Percentiles rank a stretch among this genome's conserved stretches.
Evolutionary conservation across 345 rosid genomes (phyloP).

Genomic region (Physaria fendleri): DNA sequence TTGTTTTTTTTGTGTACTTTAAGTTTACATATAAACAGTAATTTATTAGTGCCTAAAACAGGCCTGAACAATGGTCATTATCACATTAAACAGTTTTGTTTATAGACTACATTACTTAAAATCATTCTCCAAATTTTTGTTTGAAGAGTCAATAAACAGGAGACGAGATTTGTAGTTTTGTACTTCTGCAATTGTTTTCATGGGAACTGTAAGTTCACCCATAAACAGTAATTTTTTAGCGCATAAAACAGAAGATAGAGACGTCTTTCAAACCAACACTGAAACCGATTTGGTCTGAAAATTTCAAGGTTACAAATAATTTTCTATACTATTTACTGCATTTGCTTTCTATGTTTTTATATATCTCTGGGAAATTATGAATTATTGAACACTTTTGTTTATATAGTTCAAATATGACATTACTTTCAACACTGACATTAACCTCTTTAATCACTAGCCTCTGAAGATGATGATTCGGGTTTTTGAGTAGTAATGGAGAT

Average conservation of each 20-base stretch:
- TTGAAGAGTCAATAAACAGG: conserved; percentile 11
- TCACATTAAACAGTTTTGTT: too few relatives aligned
- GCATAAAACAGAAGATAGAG: too few relatives aligned
- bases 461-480: conserved; percentile 8
- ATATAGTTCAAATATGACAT: not conserved
- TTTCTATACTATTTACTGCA: not conserved
- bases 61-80: too few relatives aligned
- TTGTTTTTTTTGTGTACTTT: conserved; percentile 13
- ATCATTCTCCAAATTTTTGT: too few relatives aligned
- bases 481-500: conserved; percentile 36
- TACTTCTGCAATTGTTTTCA: conserved; percentile 3
- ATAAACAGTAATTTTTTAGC: conserved; percentile 5
- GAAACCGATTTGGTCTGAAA: conserved; percentile 28
- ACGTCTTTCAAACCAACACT: conserved; percentile 13
- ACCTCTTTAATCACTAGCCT: conserved; percentile 3
- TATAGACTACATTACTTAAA: too few relatives aligned
- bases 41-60: conserved; percentile 1
- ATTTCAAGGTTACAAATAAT: not conserved
- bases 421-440: conserved; percentile 6
- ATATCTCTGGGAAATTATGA: not conserved
- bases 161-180: not conserved
- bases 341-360: conserved; percentile 4
- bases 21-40: conserved; percentile 12
- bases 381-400: not conserved
- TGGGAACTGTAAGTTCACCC: conserved; percentile 20